Base-by-base conservation (phyloP, 768 basidiomycete species). In the Mycena metata region DNA sequence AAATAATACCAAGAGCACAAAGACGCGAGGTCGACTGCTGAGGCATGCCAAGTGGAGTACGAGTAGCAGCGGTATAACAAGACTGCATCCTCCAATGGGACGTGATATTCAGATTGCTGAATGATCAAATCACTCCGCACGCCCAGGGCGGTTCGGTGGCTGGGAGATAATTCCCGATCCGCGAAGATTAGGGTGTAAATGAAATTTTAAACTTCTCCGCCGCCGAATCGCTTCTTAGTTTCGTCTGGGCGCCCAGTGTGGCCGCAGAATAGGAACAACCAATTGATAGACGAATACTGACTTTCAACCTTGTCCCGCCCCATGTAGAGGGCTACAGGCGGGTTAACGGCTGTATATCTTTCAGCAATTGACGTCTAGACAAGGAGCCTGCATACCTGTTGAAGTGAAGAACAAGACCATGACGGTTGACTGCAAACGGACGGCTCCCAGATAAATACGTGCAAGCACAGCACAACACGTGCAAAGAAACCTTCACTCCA, bases 281-380 rank as follows among this genome's bases (percentile, higher is more conserved):
- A 30, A 39, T 39, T 11, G 11, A 39, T 10, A 39, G 15, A 39
- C 39, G 30, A 24, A 39, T 42, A 83, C 91, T 75, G 74, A 96
- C 94, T 96, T 83, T 98, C 95, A 67, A 96, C 91, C 82, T 99
- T 99, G 86, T 99, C 97, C 77, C 89, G 90, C 33, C 97, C 96
- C 96, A 98, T 98, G 80, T 97, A 98, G 64, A 98, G 83, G 30
- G 82, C 88, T 10, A 84, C 89, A 1, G 93, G 82, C 2, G 95
- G 94, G 50, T 71, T 70, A 26, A 74, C 15, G 36, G 47, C 60
- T 58, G 39, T 30, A 41, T 19, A 5, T 47, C 19, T 33, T 43
- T 33, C 12, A 57, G 17, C 6, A 49, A 60, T 78, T 30, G 70
- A 83, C 84, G 85, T 26, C 81, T 82, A 10, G 89, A 90, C 1